Percentiles rank a stretch among this genome's conserved stretches.
These are phyloP conservation scores for Termitomyces sp. DNA, from an alignment of 768 basidiomycete species.

Conservation along the genomic window DNA sequence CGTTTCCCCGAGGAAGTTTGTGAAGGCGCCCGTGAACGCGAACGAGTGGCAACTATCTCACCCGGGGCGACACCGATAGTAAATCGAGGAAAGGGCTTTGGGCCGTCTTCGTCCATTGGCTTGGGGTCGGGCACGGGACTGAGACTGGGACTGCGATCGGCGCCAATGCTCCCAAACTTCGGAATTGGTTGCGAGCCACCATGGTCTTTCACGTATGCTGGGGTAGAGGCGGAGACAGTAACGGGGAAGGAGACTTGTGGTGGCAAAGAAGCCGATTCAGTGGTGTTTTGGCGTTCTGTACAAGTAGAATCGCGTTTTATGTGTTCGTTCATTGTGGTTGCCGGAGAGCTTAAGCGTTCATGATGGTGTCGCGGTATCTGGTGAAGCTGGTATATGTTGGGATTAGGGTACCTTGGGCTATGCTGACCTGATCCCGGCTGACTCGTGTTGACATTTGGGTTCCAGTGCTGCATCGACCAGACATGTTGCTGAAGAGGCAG, in stretches of 20 bases:
- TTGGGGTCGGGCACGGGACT: conserved; percentile 13
- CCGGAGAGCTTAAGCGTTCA: background rate
- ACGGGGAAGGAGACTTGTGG: background rate
- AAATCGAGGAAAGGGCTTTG: conserved; percentile 27
- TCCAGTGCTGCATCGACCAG: conserved; percentile 1
- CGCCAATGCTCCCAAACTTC: background rate
- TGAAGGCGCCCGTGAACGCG: conserved; percentile 26
- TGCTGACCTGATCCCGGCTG: background rate
- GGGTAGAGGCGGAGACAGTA: background rate
- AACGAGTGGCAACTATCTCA: conserved; percentile 19
- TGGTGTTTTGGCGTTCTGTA: background rate
- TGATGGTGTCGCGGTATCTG: background rate
- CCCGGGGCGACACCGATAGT: conserved; percentile 36
- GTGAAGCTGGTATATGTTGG: background rate
- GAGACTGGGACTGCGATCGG: conserved; percentile 10
- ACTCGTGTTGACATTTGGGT: background rate
- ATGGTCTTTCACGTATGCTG: background rate
- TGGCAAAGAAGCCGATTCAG: too few relatives aligned
- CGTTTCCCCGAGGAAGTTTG: conserved; percentile 6
- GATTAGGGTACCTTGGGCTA: background rate
- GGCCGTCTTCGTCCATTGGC: background rate
- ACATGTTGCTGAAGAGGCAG: background rate
- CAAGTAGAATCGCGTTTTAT: background rate
- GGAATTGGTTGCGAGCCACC: background rate
- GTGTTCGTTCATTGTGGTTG: background rate